Evolutionary conservation across 2,329 filamentous ascomycete species (phyloP).

Genomic region (Scytalidium sp.): DNA sequence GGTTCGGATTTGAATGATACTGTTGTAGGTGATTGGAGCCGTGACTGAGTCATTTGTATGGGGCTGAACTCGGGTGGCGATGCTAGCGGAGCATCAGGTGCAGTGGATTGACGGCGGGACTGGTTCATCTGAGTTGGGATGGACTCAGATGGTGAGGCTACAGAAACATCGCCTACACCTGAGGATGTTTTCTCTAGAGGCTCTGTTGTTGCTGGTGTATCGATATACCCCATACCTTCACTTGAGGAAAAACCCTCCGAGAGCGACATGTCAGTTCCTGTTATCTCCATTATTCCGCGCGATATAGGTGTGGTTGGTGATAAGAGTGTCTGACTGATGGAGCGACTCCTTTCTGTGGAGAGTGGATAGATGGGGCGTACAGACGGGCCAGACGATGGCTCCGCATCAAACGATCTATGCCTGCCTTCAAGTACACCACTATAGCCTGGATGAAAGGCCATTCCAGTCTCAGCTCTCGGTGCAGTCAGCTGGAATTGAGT

Average conservation of each 20-base stretch:
- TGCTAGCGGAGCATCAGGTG: background rate
- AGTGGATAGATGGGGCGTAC: conserved; percentile 9
- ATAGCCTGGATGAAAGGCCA: conserved; percentile 14
- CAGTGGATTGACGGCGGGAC: no score
- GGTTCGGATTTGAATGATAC: conserved; percentile 17
- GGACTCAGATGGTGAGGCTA: background rate
- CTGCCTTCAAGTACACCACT: conserved; percentile 10
- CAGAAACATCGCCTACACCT: background rate
- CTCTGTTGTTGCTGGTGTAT: conserved; percentile 6
- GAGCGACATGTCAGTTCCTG: conserved; percentile 11
- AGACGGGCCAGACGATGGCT: conserved; percentile 10
- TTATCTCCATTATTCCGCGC: conserved; percentile 10
- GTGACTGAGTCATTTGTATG: background rate
- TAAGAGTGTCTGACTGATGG: conserved; percentile 12
- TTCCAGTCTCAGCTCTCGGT: conserved; percentile 25
- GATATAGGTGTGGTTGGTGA: conserved; percentile 18
- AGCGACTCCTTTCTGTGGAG: conserved; percentile 10
- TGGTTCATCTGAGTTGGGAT: background rate
- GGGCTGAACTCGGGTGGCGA: background rate
- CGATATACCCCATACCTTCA: conserved; percentile 9
- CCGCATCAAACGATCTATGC: conserved; percentile 8
- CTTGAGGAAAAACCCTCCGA: conserved; percentile 16
- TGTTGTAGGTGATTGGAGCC: conserved; percentile 7
- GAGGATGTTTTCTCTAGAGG: background rate
- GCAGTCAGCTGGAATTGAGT: conserved; percentile 31